Conservation (phyloP, 176 grass and related monocot genomes). For the Saccharum officinarum region DNA sequence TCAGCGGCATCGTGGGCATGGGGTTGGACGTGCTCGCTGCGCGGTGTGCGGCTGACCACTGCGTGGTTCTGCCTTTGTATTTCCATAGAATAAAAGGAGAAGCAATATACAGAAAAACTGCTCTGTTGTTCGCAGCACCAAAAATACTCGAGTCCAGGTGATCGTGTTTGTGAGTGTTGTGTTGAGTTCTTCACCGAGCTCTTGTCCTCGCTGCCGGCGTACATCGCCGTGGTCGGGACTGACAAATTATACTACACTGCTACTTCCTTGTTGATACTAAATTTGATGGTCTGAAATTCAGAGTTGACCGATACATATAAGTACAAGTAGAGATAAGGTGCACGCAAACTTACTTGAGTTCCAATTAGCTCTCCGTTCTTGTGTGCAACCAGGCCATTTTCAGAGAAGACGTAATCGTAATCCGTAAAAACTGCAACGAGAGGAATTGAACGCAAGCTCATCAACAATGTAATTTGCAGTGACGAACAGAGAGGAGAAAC, state of each 20-base stretch:
- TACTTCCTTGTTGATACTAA: background rate
- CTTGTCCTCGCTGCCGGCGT: no score
- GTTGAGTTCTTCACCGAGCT: no score
- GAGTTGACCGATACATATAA: background rate
- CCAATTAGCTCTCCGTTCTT: constrained; percentile 82
- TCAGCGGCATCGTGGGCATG: no score
- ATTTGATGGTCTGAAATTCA: background rate
- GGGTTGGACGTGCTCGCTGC: no score
- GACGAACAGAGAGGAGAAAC: background rate
- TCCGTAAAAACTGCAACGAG: constrained; percentile 65
- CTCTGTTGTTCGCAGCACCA: no score
- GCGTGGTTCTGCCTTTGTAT: no score
- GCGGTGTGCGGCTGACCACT: no score
- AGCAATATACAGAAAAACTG: no score
- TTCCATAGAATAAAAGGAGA: no score
- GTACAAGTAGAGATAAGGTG: background rate
- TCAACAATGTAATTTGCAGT: background rate
- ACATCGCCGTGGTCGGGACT: no score
- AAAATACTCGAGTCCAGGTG: no score
- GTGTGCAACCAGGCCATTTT: constrained; percentile 90
- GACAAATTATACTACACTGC: background rate
- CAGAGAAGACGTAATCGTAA: constrained; percentile 86
- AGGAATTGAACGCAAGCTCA: background rate
- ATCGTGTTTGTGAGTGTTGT: no score
- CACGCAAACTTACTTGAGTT: constrained; percentile 50